Percentiles rank a stretch among this genome's conserved stretches.
These are phyloP conservation scores for Tulasnella sp. DNA, from an alignment of 768 basidiomycete genomes.

Conservation along the genomic window DNA sequence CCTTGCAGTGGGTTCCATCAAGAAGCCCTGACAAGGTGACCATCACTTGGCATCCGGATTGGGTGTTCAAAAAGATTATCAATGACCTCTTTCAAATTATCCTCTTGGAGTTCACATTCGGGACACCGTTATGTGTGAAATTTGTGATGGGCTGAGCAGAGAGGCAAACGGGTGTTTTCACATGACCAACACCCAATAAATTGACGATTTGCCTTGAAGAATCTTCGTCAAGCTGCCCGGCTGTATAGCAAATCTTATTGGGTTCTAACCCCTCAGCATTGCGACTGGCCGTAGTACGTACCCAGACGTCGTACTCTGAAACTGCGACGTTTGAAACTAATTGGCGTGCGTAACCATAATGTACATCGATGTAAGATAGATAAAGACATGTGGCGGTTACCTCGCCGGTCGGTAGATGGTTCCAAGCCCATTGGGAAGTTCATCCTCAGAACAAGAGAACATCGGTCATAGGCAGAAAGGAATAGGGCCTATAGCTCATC, in stretches of 20 bases:
- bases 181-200: conserved; percentile 20
- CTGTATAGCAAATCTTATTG: conserved; percentile 33
- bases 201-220: conserved; percentile 32
- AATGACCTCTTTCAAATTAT: conserved; percentile 56
- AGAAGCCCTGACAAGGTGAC: conserved; percentile 37
- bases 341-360: too few species aligned
- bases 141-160: conserved; percentile 65
- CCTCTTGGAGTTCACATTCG: conserved; percentile 52
- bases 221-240: conserved; percentile 9
- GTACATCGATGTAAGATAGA: too few species aligned
- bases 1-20: conserved; percentile 57
- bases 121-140: conserved; percentile 62
- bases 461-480: too few species aligned
- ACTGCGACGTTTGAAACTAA: too few species aligned
- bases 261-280: too few species aligned
- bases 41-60: conserved; percentile 16
- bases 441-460: too few species aligned
- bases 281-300: too few species aligned
- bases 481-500: too few species aligned
- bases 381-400: too few species aligned
- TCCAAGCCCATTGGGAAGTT: too few species aligned
- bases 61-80: conserved; percentile 46
- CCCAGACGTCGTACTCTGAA: too few species aligned
- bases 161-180: conserved; percentile 41
- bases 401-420: too few species aligned